Evolutionary conservation across 106 monocot genomes (phyloP).

Genomic region (Chionographis japonica): DNA sequence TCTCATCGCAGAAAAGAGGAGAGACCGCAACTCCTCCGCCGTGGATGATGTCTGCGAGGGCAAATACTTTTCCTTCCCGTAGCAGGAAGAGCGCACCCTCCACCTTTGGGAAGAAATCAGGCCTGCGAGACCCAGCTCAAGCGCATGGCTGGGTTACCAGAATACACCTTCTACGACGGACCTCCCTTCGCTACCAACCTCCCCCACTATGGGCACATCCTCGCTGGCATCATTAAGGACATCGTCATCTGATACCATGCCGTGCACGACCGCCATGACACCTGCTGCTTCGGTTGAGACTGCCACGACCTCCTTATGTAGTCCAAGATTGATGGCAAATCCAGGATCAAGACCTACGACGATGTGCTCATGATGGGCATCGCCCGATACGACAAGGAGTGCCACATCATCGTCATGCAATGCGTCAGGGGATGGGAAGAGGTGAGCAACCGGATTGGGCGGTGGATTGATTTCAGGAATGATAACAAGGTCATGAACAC

Average conservation of each 20-base stretch:
- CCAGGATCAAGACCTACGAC: slow-evolving; percentile 49
- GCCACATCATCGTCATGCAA: slow-evolving; percentile 73
- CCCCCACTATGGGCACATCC: slow-evolving; percentile 97
- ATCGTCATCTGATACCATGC: slow-evolving; percentile 92
- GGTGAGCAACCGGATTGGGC: slow-evolving; percentile 66
- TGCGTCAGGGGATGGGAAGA: slow-evolving; percentile 88
- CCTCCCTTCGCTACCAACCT: slow-evolving; percentile 93
- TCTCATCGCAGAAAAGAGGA: too few species aligned
- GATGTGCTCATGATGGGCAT: slow-evolving; percentile 83
- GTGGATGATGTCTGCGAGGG: slow-evolving; percentile 97
- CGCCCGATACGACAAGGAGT: slow-evolving; percentile 73
- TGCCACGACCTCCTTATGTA: slow-evolving; percentile 96
- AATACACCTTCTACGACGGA: slow-evolving; percentile 96
- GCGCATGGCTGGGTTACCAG: slow-evolving; percentile 59
- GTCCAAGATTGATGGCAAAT: slow-evolving; percentile 80
- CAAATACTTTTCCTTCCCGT: slow-evolving; percentile 82
- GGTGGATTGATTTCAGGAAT: slow-evolving; percentile 94
- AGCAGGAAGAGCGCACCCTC: slow-evolving; percentile 64
- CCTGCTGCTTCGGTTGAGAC: slow-evolving; percentile 95
- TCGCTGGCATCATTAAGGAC: slow-evolving; percentile 98
- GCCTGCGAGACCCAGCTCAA: slow-evolving; percentile 83
- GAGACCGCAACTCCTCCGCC: too few species aligned
- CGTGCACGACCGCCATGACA: slow-evolving; percentile 81
- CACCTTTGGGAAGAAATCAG: slow-evolving; percentile 50
- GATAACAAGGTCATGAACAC: slow-evolving; percentile 97